Base-by-base conservation (phyloP, 805 yeast species). In the Starmerella ratchasimensis region DNA sequence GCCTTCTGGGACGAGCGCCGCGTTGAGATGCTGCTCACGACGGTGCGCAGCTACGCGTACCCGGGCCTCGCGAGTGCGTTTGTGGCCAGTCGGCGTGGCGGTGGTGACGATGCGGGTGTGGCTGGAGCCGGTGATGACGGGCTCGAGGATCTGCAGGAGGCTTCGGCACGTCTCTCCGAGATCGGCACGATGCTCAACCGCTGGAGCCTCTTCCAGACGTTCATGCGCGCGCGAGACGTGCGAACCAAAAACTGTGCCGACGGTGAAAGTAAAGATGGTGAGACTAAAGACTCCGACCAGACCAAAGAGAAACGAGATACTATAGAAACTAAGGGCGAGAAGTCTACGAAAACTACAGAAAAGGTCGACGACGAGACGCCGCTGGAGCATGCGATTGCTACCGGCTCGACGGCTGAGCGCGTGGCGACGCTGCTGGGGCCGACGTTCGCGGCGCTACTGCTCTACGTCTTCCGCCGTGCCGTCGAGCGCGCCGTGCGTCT, bases 401-500 rank as follows among this genome's bases (percentile, higher is more conserved):
- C 65, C 15, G 72, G 82, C 33, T 60, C 67, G 26, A 74, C 77
- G 49, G 65, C 69, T 35, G 60, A 60, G 17, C 80, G 80, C 48
- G 61, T 80, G 15, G 65, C 62, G 27, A 47, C 62, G 23, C 64
- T 70, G 48, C 60, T 73, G 40, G 58, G 69, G 19, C 76, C 81
- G 15, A 65, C 75, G 1, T 81, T 79, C 54, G 83, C 80, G 44
- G 54, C 63, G 2, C 57, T 86, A 38, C 63, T 74, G 33, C 62
- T 72, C 4, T 82, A 74, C 54, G 80, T 80, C 41, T 67, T 84
- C 47, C 65, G 83, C 38, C 67, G 82, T 29, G 79, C 95, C 0
- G 66, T 86, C 28, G 90, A 80, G 51, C 82, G 78, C 52, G 81
- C 95, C 2, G 70, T 80, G 32, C 67, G 73, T 34, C 65, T 83